Conservation (phyloP, 768 basidiomycete species). For the Kwoniella botswanensis region DNA sequence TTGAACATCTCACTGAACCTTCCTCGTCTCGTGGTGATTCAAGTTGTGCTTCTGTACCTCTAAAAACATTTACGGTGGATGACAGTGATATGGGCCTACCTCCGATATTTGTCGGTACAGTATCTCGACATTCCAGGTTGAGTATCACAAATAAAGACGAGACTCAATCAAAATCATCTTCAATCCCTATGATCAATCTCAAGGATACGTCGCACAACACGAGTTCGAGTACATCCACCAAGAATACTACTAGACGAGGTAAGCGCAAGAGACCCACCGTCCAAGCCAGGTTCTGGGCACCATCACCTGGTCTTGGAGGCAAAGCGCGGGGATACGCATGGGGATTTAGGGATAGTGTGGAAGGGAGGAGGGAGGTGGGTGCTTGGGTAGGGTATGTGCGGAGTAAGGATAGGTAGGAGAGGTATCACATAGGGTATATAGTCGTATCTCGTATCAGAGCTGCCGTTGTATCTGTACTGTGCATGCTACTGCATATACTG, state of each 20-base stretch:
- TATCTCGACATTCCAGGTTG: too few relatives aligned
- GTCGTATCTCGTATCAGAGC: not conserved
- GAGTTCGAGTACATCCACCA: not conserved
- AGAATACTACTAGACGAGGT: constrained; percentile 2
- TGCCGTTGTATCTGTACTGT: not conserved
- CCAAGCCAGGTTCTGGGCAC: constrained; percentile 28
- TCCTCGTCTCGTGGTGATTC: not conserved
- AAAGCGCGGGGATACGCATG: constrained; percentile 33
- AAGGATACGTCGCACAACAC: not conserved
- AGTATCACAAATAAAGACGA: too few relatives aligned
- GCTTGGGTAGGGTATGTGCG: constrained; percentile 24
- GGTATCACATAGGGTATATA: too few relatives aligned
- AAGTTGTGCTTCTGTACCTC: not conserved
- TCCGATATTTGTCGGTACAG: too few relatives aligned
- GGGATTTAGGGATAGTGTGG: constrained; percentile 30
- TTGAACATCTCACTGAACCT: not conserved
- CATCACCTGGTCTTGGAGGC: constrained; percentile 20
- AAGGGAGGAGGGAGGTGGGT: constrained; percentile 23
- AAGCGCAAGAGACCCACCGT: constrained; percentile 6
- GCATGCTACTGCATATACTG: not conserved
- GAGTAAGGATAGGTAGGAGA: constrained; percentile 20
- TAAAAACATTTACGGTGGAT: too few relatives aligned
- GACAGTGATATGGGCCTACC: too few relatives aligned
- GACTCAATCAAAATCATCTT: too few relatives aligned
- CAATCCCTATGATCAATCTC: constrained; percentile 1